These are phyloP conservation scores for Xylogone sp. DNA, from an alignment of 2,329 filamentous ascomycete genomes.

Conservation along the genomic window DNA sequence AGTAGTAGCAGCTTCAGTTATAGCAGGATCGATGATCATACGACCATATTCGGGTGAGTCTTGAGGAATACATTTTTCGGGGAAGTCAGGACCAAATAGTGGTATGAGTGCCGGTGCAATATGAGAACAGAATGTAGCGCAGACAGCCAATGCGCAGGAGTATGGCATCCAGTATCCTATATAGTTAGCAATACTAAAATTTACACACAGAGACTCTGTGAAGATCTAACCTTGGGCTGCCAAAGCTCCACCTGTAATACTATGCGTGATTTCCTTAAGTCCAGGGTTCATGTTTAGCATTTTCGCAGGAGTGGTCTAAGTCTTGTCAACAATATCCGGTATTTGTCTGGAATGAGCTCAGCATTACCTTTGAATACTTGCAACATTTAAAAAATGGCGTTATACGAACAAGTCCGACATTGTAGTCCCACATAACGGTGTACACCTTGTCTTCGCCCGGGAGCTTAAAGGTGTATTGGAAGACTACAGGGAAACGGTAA, in stretches of 20 bases:
- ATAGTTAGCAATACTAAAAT: slow-evolving; percentile 3
- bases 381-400: slow-evolving; percentile 93
- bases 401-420: slow-evolving; percentile 87
- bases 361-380: slow-evolving; percentile 76
- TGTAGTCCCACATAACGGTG: slow-evolving; percentile 95
- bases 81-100: slow-evolving; percentile 82
- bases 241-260: slow-evolving; percentile 89
- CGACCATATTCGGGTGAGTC: slow-evolving; percentile 59
- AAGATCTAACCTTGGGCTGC: slow-evolving; percentile 73
- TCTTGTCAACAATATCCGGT: slow-evolving; percentile 12
- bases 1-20: slow-evolving; percentile 49
- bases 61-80: slow-evolving; percentile 63
- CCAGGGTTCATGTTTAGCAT: slow-evolving; percentile 76
- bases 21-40: slow-evolving; percentile 60
- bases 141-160: slow-evolving; percentile 78
- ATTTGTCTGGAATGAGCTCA: not conserved
- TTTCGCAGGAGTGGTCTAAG: slow-evolving; percentile 81
- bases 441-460: slow-evolving; percentile 65
- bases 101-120: slow-evolving; percentile 86
- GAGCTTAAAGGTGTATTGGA: slow-evolving; percentile 76
- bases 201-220: not conserved
- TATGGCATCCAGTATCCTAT: slow-evolving; percentile 97
- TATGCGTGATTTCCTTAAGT: slow-evolving; percentile 84
- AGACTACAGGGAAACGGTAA: slow-evolving; percentile 48
- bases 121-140: slow-evolving; percentile 81